Evolutionary conservation across 768 basidiomycete species (phyloP), one percentile per base, ranked within the genome.

Genomic region (Naganishia randhawae): DNA sequence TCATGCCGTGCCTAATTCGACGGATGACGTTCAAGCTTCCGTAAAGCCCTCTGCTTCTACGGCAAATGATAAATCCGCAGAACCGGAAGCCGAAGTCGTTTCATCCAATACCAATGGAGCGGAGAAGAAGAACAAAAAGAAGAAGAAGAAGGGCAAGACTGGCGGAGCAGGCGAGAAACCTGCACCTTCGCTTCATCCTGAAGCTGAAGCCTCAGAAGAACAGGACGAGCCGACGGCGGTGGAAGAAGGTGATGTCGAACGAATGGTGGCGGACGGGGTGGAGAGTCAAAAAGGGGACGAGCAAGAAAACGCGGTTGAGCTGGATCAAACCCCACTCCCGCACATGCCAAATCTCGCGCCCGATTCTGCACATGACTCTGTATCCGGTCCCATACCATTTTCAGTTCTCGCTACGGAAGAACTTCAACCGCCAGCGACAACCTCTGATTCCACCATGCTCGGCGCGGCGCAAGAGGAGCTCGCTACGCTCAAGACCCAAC

Each of bases 401-500:
- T 48, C 45, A 22, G 25, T 22, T n/a, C 45, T 4, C 4, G 13
- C 45, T 11, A 3, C 45, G 45, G 45, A 22, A 48, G 25, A 2
- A 16, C 3, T 19, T 16, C 50, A 3, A 10, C 4, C 27, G 25
- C 16, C 41, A 67, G 27, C 55, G 6, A 39, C 6, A 17, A 14
- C 68, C 31, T 19, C 11, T 11, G 31, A 50, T 7, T 19, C 73
- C 31, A 25, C 63, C 29, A 68, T 74, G 45, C 68, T 76, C 25
- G 72, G 72, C 6, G 68, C 69, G n/a, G 77, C 76, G 62, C 70
- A 76, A 2, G 57, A 39, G 22, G 35, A 39, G 14, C 39, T 61
- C 17, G 45, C 73, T 17, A 71, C 71, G 11, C 71, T 78, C 4
- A 73, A 76, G 69, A 16, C 68, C 31, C 71, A 74, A 54, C 42